These are phyloP conservation scores for Epichloe hybrida DNA, from an alignment of 2,329 filamentous ascomycete species.

Conservation along the genomic window DNA sequence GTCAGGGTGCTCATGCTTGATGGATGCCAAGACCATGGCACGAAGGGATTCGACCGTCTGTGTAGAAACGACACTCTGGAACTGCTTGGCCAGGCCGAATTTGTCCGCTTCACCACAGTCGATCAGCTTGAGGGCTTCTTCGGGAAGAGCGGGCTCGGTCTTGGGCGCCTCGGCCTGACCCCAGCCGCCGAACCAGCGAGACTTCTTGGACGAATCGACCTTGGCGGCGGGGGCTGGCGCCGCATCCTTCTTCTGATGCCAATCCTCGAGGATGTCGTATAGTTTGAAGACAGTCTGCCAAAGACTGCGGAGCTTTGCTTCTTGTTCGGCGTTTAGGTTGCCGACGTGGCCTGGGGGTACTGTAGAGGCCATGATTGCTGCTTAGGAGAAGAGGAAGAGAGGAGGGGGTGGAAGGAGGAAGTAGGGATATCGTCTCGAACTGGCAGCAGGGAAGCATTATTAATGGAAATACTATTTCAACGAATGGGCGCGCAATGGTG, in stretches of 20 bases:
- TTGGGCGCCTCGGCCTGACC: background rate
- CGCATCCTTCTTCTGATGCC: background rate
- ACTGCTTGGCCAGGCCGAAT: constrained; percentile 5
- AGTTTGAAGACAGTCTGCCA: constrained; percentile 13
- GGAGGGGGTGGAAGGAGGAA: background rate
- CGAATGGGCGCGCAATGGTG: too few relatives aligned
- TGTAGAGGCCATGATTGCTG: background rate
- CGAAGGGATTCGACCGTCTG: constrained; percentile 2
- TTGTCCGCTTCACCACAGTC: constrained; percentile 4
- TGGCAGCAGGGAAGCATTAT: too few relatives aligned
- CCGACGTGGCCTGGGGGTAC: constrained; percentile 8
- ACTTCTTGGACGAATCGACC: constrained; percentile 4
- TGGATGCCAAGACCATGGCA: constrained; percentile 9
- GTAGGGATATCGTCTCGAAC: background rate
- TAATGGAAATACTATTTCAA: too few relatives aligned
- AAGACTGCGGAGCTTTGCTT: constrained; percentile 12
- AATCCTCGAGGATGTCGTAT: constrained; percentile 7
- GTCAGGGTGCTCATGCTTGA: constrained; percentile 22
- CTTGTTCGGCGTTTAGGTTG: constrained; percentile 12
- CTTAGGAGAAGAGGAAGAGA: too few relatives aligned
- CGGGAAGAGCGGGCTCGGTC: background rate
- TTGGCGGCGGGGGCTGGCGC: background rate
- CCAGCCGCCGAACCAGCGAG: constrained; percentile 5
- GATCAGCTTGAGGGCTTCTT: constrained; percentile 5
- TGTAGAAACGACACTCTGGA: constrained; percentile 3